Percentiles rank a stretch among this genome's conserved stretches.
phyloP scores from a whole-genome alignment of 306 rosid genomes.

The Carpinus fangiana region DNA sequence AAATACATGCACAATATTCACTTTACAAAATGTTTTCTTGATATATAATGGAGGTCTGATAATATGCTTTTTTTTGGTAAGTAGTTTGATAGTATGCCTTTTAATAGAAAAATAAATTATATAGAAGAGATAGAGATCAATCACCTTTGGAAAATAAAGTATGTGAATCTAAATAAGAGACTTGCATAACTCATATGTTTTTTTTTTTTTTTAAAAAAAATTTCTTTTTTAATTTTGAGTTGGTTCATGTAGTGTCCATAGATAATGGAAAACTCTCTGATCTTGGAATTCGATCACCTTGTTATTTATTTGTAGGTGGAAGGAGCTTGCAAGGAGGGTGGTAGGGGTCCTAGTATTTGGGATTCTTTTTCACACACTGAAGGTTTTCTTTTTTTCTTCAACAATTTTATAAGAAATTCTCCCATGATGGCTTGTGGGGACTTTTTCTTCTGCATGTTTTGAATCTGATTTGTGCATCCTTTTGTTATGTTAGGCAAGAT shows the following conservation, averaged over 20 bases:
- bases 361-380: slow-evolving; percentile 75
- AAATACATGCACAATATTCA: not conserved
- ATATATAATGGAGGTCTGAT: not conserved
- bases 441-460: slow-evolving; percentile 15
- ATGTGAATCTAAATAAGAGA: not conserved
- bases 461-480: slow-evolving; percentile 5
- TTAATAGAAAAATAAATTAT: not conserved
- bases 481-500: slow-evolving; percentile 61
- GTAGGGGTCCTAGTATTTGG: slow-evolving; percentile 87
- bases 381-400: slow-evolving; percentile 39
- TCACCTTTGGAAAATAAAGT: not conserved
- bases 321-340: slow-evolving; percentile 79
- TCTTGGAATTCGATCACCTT: slow-evolving; percentile 20
- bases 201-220: not conserved
- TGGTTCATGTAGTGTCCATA: slow-evolving; percentile 8
- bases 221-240: not conserved
- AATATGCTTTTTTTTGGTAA: not conserved
- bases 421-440: not conserved
- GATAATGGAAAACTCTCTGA: slow-evolving; percentile 2
- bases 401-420: not conserved
- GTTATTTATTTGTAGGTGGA: slow-evolving; percentile 60
- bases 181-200: not conserved
- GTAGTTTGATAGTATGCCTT: not conserved
- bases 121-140: not conserved
- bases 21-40: not conserved